Base-by-base conservation (phyloP, 345 rosid species). In the Xanthoceras sorbifolium region DNA sequence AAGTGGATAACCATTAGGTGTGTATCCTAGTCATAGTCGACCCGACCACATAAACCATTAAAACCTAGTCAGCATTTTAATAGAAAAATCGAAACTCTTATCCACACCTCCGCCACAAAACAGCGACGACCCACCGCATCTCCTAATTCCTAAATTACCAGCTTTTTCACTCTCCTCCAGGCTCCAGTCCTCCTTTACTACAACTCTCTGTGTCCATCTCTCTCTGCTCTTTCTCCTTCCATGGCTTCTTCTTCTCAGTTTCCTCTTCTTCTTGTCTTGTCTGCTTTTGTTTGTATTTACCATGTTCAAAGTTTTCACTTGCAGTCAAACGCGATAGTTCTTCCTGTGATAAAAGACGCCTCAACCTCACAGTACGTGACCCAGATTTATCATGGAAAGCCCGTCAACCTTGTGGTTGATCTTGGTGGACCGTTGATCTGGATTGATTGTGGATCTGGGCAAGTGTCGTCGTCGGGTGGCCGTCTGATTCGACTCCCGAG, bases 281-380 rank as follows among this genome's bases (percentile, higher is more conserved):
- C 10, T 26, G 36, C 9, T 72, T 23, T 68, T 63, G 4, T 68
- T 55, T 60, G 28, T 46, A 18, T 69, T 14, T 75, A 61, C 46
- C 72, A 46, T 38, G 81, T 80, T 31, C 86, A 76, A 59, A 70
- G 68, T 69, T 64, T 76, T 31, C 48, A 59, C n/a, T 36, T 78
- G 0, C 78, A 60, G 65, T 34, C 80, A 12, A 46, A 50, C 71
- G 75, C 77, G 0, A 18, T 77, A 23, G 67, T 83, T 59, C 77
- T 90, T 69, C 88, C 94, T 6, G 85, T 92, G 6, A 6, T 70
- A 3, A 87, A 83, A 83, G 97, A 94, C 80, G 9, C 80, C 14
- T 73, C 87, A 5, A 88, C 92, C 54, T 86, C 83, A 40, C 97
- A 92, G 74, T 94, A 90, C 86, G 44, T 92, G 50, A 77, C 97